phyloP scores from a whole-genome alignment of 179 eudicot genomes.

The Beta macrorhiza region DNA sequence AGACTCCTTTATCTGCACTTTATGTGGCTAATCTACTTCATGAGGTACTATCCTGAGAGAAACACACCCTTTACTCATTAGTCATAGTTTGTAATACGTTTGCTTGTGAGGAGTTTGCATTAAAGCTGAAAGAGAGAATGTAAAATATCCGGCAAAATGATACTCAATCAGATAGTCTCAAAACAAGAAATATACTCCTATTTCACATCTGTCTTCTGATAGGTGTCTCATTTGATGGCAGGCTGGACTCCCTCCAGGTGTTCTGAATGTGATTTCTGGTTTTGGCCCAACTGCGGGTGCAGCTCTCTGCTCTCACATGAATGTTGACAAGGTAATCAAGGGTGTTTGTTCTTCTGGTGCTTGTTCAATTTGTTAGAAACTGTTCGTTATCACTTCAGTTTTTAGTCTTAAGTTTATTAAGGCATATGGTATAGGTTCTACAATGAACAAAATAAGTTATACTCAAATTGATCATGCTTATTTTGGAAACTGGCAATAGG shows the following conservation, averaged over 20 bases:
- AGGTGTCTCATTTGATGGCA: conserved; percentile 11
- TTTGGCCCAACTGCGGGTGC: conserved; percentile 81
- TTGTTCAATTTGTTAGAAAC: background rate
- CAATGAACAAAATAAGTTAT: too few relatives aligned
- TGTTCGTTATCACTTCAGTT: too few relatives aligned
- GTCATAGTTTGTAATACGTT: background rate
- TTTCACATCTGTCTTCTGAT: too few relatives aligned
- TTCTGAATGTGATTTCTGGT: conserved; percentile 64
- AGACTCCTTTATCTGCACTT: conserved; percentile 44
- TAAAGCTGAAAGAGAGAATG: background rate
- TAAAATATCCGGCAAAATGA: background rate
- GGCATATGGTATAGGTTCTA: too few relatives aligned
- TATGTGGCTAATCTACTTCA: conserved; percentile 35
- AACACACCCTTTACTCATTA: background rate
- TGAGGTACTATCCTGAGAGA: conserved; percentile 26
- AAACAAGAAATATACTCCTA: background rate
- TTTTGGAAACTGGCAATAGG: too few relatives aligned
- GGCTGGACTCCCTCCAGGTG: conserved; percentile 84
- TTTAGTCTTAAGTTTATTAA: too few relatives aligned
- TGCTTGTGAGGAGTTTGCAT: background rate
- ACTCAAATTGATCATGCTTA: too few relatives aligned
- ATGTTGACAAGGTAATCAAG: conserved; percentile 58
- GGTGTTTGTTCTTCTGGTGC: background rate
- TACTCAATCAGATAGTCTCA: background rate
- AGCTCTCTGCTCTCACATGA: conserved; percentile 72